phyloP scores from a whole-genome alignment of 2,329 filamentous ascomycete species.

The Aspergillus amoenus region DNA sequence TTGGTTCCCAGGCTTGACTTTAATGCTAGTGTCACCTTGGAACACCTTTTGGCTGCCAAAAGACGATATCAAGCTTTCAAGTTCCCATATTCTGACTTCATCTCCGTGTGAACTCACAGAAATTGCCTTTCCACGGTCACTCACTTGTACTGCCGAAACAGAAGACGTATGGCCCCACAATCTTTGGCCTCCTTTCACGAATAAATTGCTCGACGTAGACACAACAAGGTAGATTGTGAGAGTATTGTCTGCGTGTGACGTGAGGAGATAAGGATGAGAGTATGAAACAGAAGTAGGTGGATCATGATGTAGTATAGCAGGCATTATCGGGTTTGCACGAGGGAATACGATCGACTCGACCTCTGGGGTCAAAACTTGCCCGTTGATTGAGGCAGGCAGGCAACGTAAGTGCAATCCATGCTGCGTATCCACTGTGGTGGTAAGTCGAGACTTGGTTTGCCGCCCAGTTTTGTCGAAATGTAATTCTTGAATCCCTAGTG shows the following conservation, averaged over 20 bases:
- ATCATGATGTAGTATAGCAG: slow-evolving; percentile 37
- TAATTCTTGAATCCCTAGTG: slow-evolving; percentile 87
- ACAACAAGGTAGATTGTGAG: slow-evolving; percentile 78
- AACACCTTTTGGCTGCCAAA: slow-evolving; percentile 43
- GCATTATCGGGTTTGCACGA: slow-evolving; percentile 16
- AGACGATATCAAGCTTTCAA: slow-evolving; percentile 67
- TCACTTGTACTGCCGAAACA: slow-evolving; percentile 82
- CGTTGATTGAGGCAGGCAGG: slow-evolving; percentile 10
- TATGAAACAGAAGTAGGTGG: slow-evolving; percentile 68
- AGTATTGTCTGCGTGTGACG: slow-evolving; percentile 83
- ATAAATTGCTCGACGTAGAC: slow-evolving; percentile 64
- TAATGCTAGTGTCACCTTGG: slow-evolving; percentile 54
- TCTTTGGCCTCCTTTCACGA: slow-evolving; percentile 70
- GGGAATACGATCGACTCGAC: slow-evolving; percentile 20
- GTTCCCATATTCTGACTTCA: slow-evolving; percentile 82
- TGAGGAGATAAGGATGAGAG: slow-evolving; percentile 80
- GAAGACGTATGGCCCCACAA: slow-evolving; percentile 92
- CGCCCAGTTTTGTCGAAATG: slow-evolving; percentile 58
- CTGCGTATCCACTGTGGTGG: slow-evolving; percentile 42
- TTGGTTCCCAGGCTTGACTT: slow-evolving; percentile 46
- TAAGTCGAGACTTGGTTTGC: slow-evolving; percentile 37
- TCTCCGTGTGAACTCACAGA: slow-evolving; percentile 81
- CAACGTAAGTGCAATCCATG: slow-evolving; percentile 25
- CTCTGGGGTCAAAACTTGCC: slow-evolving; percentile 13
- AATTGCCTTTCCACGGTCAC: slow-evolving; percentile 79